Conservation (phyloP, 805 yeast genomes). For the Priceomyces castillae region DNA sequence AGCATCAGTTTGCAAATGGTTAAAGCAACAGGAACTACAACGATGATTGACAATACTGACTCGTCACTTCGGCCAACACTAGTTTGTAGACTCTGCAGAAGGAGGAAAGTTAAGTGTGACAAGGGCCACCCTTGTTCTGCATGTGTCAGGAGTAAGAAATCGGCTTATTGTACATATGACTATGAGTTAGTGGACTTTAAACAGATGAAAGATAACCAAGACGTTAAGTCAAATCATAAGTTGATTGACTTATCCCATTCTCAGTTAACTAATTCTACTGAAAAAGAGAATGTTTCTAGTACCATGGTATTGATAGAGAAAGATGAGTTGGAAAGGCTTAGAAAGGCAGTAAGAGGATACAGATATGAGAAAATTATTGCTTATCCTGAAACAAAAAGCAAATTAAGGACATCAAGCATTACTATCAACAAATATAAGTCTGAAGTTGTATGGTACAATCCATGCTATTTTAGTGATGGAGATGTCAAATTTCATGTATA, state of each 20-base stretch:
- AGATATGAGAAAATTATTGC: not conserved
- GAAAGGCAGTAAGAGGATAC: not conserved
- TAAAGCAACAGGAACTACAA: too few species aligned
- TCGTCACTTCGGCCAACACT: not conserved
- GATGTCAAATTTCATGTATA: not conserved
- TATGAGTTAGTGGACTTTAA: not conserved
- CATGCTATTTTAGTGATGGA: not conserved
- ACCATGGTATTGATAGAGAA: not conserved
- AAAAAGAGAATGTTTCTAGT: not conserved
- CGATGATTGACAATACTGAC: too few species aligned
- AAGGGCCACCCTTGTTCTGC: slow-evolving; percentile 34
- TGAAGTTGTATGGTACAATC: not conserved
- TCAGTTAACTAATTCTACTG: not conserved
- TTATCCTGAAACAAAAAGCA: not conserved
- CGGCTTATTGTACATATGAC: not conserved
- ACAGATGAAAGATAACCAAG: not conserved
- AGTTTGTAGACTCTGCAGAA: slow-evolving; percentile 24
- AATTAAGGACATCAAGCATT: not conserved
- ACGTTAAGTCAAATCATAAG: not conserved
- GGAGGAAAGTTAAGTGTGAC: slow-evolving; percentile 41
- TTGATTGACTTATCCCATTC: too few species aligned
- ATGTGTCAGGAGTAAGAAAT: slow-evolving; percentile 20
- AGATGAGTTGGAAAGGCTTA: not conserved
- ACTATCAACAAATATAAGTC: not conserved
- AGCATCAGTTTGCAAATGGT: too few species aligned